phyloP scores from a whole-genome alignment of 257 asterid genomes.

The Jacaranda copaia region DNA sequence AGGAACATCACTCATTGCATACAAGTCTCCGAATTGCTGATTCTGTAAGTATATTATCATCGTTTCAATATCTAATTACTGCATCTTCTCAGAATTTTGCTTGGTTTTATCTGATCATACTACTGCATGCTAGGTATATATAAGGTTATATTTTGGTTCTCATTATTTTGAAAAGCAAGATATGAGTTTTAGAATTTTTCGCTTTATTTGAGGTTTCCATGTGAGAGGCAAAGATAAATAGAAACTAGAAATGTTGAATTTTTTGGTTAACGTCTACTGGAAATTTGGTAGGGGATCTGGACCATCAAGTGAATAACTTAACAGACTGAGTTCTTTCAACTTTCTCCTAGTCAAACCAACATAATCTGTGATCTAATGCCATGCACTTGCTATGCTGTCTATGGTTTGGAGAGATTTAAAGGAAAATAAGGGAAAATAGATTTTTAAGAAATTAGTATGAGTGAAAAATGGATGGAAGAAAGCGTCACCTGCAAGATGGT shows the following conservation, averaged over 20 bases:
- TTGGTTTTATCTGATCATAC: background rate
- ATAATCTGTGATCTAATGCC: background rate
- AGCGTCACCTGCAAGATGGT: background rate
- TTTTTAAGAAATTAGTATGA: background rate
- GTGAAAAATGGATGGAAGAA: background rate
- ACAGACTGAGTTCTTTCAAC: background rate
- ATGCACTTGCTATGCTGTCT: background rate
- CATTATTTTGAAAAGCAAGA: background rate
- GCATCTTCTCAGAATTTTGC: background rate
- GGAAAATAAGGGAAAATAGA: background rate
- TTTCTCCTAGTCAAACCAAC: background rate
- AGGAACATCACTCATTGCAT: background rate
- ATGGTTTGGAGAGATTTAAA: background rate
- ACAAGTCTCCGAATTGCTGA: background rate
- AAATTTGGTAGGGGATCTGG: background rate
- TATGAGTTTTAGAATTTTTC: background rate
- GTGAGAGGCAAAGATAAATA: background rate
- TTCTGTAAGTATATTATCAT: background rate
- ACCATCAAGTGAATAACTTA: background rate
- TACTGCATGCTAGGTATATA: background rate
- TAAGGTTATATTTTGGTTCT: background rate
- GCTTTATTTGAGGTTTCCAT: slow-evolving; percentile 3
- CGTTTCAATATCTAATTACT: background rate
- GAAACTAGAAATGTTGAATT: background rate
- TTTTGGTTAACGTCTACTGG: background rate